Base-by-base conservation (phyloP, 177 flowering plant species). In the Vitis hybrid region DNA sequence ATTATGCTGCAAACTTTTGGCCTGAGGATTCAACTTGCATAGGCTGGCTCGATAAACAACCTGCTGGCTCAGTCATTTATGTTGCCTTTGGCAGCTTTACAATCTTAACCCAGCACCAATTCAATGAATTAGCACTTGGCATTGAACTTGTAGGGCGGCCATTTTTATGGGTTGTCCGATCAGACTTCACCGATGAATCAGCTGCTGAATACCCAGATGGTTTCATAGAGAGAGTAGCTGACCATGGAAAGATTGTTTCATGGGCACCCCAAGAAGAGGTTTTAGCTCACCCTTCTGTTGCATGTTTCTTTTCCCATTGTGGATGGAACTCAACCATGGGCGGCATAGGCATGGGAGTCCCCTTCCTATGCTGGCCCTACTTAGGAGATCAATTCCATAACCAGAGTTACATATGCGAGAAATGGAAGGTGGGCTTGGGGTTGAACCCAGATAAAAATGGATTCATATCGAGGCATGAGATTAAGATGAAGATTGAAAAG, bases 41-140 rank as follows among this genome's bases (percentile, higher is more conserved):
- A 18, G 19, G 9, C 66, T 64, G 67, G 67, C 67, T 84, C 2
- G 78, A 84, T 53, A 39, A 68, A 6, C 81, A 82, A 39, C 73
- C 75, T 8, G 39, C 5, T 8, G n/a, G 67, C 8, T 81, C 82
- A 9, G 84, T 79, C 22, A 61, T 79, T 12, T 84, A 80, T 59
- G 72, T 79, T 19, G 73, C 85, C 2, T 80, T 84, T 45, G 83
- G 83, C 2, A 81, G 84, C 72, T 11, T 19, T 3, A 29, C 74
- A 7, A 66, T 62, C 5, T 58, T 82, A 52, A 67, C 51, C 51
- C 71, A 72, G 64, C 19, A n/a, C 11, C 85, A 82, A 58, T 65
- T 80, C 15, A 39, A 74, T 14, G 87, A 84, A 56, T 60, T 84
- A 29, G 85, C 76, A 20, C 51, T 65, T 4, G 82, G 76, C 1